A percentile compares a stretch with the other conserved stretches of the same genome.
Evolutionary conservation across 306 rosid species (phyloP).

Genomic region (Castanea mollissima): DNA sequence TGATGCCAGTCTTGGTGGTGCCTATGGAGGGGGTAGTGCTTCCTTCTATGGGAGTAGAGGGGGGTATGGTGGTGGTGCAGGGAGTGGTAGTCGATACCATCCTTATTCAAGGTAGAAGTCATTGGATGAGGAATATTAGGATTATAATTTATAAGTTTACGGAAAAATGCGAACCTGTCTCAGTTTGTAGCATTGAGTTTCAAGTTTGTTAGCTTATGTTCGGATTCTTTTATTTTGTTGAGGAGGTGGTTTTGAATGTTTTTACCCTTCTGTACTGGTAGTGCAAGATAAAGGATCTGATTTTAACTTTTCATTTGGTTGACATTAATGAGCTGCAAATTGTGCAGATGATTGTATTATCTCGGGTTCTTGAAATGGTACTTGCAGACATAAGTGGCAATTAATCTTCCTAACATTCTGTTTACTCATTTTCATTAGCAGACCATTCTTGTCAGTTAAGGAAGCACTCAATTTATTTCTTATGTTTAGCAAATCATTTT

Average conservation of each 20-base stretch:
- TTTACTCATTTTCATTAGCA: background rate
- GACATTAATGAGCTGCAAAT: constrained; percentile 28
- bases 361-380: background rate
- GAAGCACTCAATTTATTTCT: background rate
- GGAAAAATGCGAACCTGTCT: constrained; percentile 20
- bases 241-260: constrained; percentile 2
- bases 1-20: constrained; percentile 63
- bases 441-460: background rate
- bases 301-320: background rate
- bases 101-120: constrained; percentile 83
- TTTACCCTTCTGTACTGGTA: constrained; percentile 7
- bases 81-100: constrained; percentile 77
- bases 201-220: constrained; percentile 16
- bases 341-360: constrained; percentile 38
- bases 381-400: background rate
- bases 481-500: background rate
- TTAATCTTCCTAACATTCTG: background rate
- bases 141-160: constrained; percentile 33
- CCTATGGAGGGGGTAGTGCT: constrained; percentile 70
- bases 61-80: constrained; percentile 70
- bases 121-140: constrained; percentile 23
- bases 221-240: background rate
- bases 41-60: constrained; percentile 88
- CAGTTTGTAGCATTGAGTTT: constrained; percentile 34
- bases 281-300: constrained; percentile 10